Conservation (phyloP, 1,139 yeast species). For the Entelexis paramagnoliae region DNA sequence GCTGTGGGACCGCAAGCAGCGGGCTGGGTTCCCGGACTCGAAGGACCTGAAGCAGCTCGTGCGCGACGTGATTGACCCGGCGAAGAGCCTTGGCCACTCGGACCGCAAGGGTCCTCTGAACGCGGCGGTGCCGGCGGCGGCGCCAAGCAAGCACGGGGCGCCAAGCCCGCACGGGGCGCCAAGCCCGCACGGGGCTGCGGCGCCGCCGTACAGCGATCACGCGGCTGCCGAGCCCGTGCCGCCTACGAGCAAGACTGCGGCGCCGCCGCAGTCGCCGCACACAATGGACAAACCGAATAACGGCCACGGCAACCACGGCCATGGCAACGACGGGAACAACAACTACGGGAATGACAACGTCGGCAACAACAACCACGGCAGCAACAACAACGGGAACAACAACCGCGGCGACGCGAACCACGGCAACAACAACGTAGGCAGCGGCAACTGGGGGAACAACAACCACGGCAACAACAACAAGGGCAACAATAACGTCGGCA, state of each 20-base stretch:
- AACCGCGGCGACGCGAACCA: neutral
- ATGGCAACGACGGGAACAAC: neutral
- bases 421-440: neutral
- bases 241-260: neutral
- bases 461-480: neutral
- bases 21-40: constrained; percentile 52
- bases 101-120: constrained; percentile 24
- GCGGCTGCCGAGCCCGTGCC: neutral
- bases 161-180: too few relatives aligned
- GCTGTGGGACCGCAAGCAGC: constrained; percentile 46
- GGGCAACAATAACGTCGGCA: neutral
- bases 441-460: neutral
- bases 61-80: constrained; percentile 42
- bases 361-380: neutral
- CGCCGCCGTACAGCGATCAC: too few relatives aligned
- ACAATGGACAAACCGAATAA: neutral
- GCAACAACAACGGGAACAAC: neutral
- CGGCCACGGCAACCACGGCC: neutral
- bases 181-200: neutral
- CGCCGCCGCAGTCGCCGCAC: too few relatives aligned
- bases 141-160: neutral
- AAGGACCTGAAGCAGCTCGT: constrained; percentile 48
- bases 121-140: neutral
- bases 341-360: neutral
- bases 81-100: constrained; percentile 40